Percentiles rank a stretch among this genome's conserved stretches.
Conservation (phyloP, 129 eudicot species). For the Centella asiatica region DNA sequence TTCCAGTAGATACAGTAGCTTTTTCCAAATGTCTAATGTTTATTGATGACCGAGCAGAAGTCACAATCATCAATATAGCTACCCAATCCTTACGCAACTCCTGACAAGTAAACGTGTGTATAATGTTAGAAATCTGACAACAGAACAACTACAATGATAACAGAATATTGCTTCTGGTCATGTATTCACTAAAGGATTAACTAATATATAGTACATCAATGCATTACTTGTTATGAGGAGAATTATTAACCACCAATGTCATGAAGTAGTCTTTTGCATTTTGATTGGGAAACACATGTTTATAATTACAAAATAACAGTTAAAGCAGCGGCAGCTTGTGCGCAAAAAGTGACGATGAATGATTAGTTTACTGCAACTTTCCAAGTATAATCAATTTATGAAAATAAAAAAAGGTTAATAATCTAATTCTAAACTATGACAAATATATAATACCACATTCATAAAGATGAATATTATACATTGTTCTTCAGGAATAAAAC, state of each 20-base stretch:
- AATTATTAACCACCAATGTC: too few species aligned
- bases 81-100: conserved; percentile 97
- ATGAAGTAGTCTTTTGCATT: too few species aligned
- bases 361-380: neutral
- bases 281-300: too few species aligned
- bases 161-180: neutral
- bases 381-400: neutral
- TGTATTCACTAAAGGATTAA: too few species aligned
- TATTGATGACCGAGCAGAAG: conserved; percentile 93
- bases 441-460: neutral
- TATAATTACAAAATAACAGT: too few species aligned
- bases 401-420: too few species aligned
- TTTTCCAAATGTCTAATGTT: conserved; percentile 97
- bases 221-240: too few species aligned
- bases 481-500: neutral
- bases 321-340: too few species aligned
- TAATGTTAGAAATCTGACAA: neutral
- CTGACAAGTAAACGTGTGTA: conserved; percentile 30
- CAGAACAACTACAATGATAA: conserved; percentile 5
- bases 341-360: too few species aligned
- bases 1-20: conserved; percentile 97
- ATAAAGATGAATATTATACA: neutral
- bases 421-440: neutral
- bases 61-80: conserved; percentile 86
- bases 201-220: too few species aligned